Evolutionary conservation across 202 grass and related monocot genomes (phyloP).

Genomic region (Setaria italica): DNA sequence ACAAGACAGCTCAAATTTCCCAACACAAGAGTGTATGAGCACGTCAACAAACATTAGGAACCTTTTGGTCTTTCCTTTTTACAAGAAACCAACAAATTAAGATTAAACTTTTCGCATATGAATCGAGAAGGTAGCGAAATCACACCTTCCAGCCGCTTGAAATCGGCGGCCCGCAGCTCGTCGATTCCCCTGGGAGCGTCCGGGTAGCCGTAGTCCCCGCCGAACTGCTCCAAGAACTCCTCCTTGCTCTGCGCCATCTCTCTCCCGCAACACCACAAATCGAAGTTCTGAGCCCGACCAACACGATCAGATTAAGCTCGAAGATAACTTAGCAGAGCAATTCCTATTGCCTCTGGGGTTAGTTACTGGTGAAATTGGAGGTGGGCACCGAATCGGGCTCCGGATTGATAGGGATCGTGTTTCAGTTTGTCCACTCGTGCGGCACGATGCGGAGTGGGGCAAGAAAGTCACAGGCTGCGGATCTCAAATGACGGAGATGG

Average conservation of each 20-base stretch:
- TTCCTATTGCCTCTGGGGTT: neutral
- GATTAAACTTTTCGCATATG: neutral
- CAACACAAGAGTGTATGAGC: neutral
- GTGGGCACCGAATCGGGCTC: neutral
- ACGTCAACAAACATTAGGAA: neutral
- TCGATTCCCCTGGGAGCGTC: conserved; percentile 69
- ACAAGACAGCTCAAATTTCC: neutral
- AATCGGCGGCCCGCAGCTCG: conserved; percentile 77
- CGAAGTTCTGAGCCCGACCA: neutral
- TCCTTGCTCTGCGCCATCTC: conserved; percentile 50
- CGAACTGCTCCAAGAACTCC: conserved; percentile 75
- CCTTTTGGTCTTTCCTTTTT: neutral
- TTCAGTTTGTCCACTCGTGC: conserved; percentile 18
- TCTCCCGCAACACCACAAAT: neutral
- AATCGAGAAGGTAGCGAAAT: neutral
- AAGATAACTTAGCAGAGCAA: neutral
- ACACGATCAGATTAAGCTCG: neutral
- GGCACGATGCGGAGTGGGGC: conserved; percentile 12
- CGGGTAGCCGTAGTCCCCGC: conserved; percentile 77
- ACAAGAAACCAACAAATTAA: neutral
- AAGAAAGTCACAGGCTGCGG: neutral
- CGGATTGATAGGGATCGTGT: conserved; percentile 1
- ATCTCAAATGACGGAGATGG: neutral
- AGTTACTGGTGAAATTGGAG: neutral
- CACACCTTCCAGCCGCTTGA: conserved; percentile 85